Conservation (phyloP, 768 basidiomycete genomes). For the Boletus subparvulus region DNA sequence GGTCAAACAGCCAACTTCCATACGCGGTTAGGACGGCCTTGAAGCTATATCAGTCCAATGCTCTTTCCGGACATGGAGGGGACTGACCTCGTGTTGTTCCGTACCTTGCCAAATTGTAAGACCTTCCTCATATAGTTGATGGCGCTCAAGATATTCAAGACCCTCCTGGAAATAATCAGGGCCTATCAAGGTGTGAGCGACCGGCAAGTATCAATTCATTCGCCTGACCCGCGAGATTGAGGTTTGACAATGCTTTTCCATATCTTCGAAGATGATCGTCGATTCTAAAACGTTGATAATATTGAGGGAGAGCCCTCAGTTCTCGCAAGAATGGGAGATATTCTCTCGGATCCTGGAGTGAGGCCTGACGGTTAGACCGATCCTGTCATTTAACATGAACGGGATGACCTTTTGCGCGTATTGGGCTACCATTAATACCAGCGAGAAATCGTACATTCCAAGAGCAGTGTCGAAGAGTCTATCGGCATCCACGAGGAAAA, state of each 20-base stretch:
- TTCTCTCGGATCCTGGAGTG: constrained; percentile 86
- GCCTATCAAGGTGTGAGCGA: constrained; percentile 43
- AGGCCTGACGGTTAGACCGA: background rate
- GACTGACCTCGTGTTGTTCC: constrained; percentile 58
- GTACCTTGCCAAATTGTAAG: constrained; percentile 71
- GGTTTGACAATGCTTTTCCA: constrained; percentile 69
- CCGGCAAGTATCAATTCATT: background rate
- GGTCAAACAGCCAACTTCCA: constrained; percentile 85
- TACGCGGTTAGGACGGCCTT: constrained; percentile 73
- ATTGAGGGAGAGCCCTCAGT: constrained; percentile 66
- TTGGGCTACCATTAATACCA: constrained; percentile 95
- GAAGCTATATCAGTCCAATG: constrained; percentile 10
- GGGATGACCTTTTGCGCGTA: constrained; percentile 87
- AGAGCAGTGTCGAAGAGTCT: constrained; percentile 90
- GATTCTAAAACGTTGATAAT: constrained; percentile 87
- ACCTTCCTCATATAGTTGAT: constrained; percentile 74
- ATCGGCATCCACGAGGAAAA: constrained; percentile 94
- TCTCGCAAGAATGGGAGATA: constrained; percentile 97
- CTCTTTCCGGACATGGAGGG: background rate
- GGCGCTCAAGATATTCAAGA: constrained; percentile 70
- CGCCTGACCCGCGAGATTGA: constrained; percentile 65
- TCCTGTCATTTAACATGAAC: background rate
- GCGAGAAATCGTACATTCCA: constrained; percentile 98
- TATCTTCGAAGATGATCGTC: constrained; percentile 87
- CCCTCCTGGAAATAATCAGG: constrained; percentile 75